A percentile compares a stretch with the other conserved stretches of the same genome.
phyloP scores from a whole-genome alignment of 805 yeast genomes.

The Limtongia smithiae region DNA sequence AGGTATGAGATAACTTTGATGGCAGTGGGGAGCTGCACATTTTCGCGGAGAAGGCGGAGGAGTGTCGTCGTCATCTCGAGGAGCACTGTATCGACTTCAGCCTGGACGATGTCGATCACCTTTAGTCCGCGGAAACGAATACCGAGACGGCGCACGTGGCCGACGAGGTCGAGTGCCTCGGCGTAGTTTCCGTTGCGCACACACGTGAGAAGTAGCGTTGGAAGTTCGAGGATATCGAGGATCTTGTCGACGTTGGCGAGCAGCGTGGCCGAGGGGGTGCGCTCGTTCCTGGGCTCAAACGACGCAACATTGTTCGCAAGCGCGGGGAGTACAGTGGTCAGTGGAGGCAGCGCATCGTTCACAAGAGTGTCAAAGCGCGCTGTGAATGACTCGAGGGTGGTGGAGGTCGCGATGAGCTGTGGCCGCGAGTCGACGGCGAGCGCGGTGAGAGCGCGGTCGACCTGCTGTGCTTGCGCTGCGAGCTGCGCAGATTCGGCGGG shows the following conservation, averaged over 20 bases:
- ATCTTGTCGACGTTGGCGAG: constrained; percentile 65
- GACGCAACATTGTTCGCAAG: constrained; percentile 12
- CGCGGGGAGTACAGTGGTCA: constrained; percentile 10
- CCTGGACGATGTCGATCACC: constrained; percentile 51
- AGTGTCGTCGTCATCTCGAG: constrained; percentile 67
- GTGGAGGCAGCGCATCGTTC: constrained; percentile 21
- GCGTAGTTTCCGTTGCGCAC: constrained; percentile 82
- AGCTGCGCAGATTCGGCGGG: constrained; percentile 24
- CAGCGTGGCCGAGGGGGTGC: constrained; percentile 39
- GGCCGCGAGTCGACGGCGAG: constrained; percentile 24
- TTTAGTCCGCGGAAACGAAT: constrained; percentile 63
- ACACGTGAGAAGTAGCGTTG: constrained; percentile 78
- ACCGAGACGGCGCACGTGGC: constrained; percentile 63
- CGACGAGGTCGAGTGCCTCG: constrained; percentile 80
- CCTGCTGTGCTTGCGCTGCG: constrained; percentile 21
- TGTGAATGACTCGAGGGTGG: constrained; percentile 26
- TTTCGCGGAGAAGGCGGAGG: constrained; percentile 65
- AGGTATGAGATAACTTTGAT: constrained; percentile 76
- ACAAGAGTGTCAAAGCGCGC: constrained; percentile 28
- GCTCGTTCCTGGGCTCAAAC: constrained; percentile 23
- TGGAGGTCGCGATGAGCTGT: constrained; percentile 22
- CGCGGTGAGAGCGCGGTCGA: constrained; percentile 25
- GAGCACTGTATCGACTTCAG: constrained; percentile 49
- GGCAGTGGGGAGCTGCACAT: constrained; percentile 71
- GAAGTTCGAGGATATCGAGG: constrained; percentile 76